Evolutionary conservation across 106 monocot genomes (phyloP).

Genomic region (Platanthera zijinensis): DNA sequence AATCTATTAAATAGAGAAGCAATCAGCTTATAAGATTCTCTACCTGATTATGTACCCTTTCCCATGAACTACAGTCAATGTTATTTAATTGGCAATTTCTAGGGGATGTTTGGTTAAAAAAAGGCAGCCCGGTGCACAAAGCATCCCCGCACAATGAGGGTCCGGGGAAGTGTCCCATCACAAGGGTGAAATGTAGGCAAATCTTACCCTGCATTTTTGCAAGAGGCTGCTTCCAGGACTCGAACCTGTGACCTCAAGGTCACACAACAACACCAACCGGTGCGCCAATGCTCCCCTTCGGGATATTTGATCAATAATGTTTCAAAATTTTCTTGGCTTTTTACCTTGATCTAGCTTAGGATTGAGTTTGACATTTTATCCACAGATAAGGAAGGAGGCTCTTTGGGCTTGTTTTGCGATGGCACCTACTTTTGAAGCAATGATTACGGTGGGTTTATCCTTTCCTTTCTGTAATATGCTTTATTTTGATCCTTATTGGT

Average conservation of each 20-base stretch:
- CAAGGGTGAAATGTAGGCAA: too few species aligned
- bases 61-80: neutral
- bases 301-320: neutral
- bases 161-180: too few species aligned
- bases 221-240: too few species aligned
- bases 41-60: neutral
- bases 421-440: constrained; percentile 86
- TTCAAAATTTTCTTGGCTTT: neutral
- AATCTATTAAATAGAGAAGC: neutral
- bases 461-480: neutral
- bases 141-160: too few species aligned
- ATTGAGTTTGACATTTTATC: neutral
- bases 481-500: neutral
- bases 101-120: neutral
- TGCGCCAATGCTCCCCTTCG: too few species aligned
- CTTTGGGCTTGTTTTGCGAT: constrained; percentile 94
- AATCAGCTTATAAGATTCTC: neutral
- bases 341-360: neutral
- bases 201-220: too few species aligned
- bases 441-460: constrained; percentile 65
- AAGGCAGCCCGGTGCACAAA: too few species aligned
- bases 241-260: too few species aligned
- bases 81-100: neutral
- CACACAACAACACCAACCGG: too few species aligned
- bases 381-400: constrained; percentile 96